phyloP scores from a whole-genome alignment of 202 grass and related monocot species.

The Panicum virgatum region DNA sequence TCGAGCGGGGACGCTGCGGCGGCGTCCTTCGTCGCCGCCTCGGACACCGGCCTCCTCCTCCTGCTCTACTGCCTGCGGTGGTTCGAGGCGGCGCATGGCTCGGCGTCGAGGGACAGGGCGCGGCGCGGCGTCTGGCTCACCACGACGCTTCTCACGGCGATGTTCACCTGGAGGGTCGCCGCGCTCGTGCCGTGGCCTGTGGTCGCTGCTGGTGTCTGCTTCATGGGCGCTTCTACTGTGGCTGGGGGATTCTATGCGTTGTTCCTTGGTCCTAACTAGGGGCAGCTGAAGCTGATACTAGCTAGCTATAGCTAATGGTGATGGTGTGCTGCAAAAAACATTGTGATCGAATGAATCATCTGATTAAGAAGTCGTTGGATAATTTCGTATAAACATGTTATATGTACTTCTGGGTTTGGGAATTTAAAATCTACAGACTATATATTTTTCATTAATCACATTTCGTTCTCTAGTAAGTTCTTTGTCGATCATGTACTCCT shows the following conservation, averaged over 20 bases:
- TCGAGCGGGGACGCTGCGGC: neutral
- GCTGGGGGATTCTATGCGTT: neutral
- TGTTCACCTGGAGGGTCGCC: neutral
- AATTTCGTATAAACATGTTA: too few relatives aligned
- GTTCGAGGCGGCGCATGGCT: neutral
- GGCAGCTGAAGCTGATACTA: too few relatives aligned
- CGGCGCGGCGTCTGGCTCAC: neutral
- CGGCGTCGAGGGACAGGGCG: neutral
- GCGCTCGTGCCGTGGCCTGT: neutral
- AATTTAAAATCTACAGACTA: too few relatives aligned
- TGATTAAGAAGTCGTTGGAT: too few relatives aligned
- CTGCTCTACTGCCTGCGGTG: slow-evolving; percentile 14
- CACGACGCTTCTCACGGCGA: neutral
- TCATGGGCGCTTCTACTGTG: neutral
- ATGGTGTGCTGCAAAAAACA: too few relatives aligned
- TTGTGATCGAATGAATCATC: too few relatives aligned
- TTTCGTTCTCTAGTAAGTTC: too few relatives aligned
- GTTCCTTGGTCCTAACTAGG: neutral
- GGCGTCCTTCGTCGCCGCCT: neutral
- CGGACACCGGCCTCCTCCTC: slow-evolving; percentile 5
- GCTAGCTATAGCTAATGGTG: too few relatives aligned
- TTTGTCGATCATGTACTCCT: too few relatives aligned
- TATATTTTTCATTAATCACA: too few relatives aligned
- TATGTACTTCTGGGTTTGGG: too few relatives aligned
- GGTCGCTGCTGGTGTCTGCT: neutral